phyloP scores from a whole-genome alignment of 169 alveolate genomes.

The Cryptosporidium ubiquitum region DNA sequence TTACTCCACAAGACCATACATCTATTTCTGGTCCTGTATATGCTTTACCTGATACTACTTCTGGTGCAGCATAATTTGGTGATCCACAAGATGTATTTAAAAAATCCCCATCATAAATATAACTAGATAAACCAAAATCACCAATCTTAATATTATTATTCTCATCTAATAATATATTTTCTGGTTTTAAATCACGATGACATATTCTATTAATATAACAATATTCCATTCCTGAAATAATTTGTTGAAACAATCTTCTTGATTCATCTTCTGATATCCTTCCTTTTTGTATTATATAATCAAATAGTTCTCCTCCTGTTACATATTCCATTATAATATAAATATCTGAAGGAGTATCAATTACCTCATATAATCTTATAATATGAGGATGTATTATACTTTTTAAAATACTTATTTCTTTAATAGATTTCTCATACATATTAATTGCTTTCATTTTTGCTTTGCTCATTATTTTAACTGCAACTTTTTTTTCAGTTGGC shows the following conservation, averaged over 20 bases:
- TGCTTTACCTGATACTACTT: slow-evolving; percentile 87
- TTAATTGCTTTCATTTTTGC: slow-evolving; percentile 86
- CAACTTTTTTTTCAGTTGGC: slow-evolving; percentile 83
- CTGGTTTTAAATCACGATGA: slow-evolving; percentile 92
- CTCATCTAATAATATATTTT: slow-evolving; percentile 89
- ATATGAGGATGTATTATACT: slow-evolving; percentile 87
- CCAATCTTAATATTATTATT: slow-evolving; percentile 90
- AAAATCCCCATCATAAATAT: slow-evolving; percentile 84
- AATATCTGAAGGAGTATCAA: slow-evolving; percentile 87
- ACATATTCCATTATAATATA: slow-evolving; percentile 88
- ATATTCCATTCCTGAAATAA: slow-evolving; percentile 91
- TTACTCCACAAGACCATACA: slow-evolving; percentile 97
- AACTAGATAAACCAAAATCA: slow-evolving; percentile 94
- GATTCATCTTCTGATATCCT: slow-evolving; percentile 81
- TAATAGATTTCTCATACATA: slow-evolving; percentile 88
- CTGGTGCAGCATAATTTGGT: slow-evolving; percentile 96
- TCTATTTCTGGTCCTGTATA: slow-evolving; percentile 95
- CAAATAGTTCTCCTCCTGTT: slow-evolving; percentile 91
- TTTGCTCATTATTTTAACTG: slow-evolving; percentile 91
- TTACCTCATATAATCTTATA: slow-evolving; percentile 85
- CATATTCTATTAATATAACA: slow-evolving; percentile 84
- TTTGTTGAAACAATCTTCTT: slow-evolving; percentile 90
- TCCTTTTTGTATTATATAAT: slow-evolving; percentile 87
- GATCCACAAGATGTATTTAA: slow-evolving; percentile 93
- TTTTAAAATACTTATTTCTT: slow-evolving; percentile 90